phyloP scores from a whole-genome alignment of 306 rosid species.

The Neltuma alba region DNA sequence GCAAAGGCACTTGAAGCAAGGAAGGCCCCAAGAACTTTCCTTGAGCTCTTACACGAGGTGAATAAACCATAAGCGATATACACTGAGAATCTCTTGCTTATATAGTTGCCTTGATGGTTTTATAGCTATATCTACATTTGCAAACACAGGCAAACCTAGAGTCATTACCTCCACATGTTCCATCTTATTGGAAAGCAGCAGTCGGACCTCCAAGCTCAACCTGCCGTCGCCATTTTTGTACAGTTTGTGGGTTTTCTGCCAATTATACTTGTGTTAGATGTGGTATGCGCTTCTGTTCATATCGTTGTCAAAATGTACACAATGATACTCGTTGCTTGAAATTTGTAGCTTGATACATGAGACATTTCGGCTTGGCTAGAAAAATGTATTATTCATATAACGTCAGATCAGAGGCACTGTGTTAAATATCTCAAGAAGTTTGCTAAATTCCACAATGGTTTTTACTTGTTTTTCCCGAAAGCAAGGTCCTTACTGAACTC shows the following conservation, averaged over 20 bases:
- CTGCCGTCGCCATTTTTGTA: conserved; percentile 77
- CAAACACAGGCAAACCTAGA: conserved; percentile 74
- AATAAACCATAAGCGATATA: conserved; percentile 11
- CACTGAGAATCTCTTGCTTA: background rate
- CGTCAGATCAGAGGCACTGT: background rate
- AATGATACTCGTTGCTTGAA: conserved; percentile 96
- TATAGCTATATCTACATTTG: background rate
- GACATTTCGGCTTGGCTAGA: conserved; percentile 23
- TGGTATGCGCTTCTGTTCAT: conserved; percentile 82
- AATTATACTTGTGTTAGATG: conserved; percentile 84
- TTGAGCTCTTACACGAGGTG: conserved; percentile 92
- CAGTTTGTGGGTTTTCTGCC: conserved; percentile 85
- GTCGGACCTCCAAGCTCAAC: conserved; percentile 94
- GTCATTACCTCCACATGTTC: conserved; percentile 77
- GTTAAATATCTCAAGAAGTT: background rate
- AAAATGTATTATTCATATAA: background rate
- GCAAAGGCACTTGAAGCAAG: conserved; percentile 97
- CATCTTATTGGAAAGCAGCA: conserved; percentile 79
- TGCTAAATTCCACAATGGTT: background rate
- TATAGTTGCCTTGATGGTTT: conserved; percentile 10
- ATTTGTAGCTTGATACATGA: conserved; percentile 72
- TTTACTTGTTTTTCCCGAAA: background rate
- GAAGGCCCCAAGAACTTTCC: conserved; percentile 83
- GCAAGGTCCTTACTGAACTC: background rate
- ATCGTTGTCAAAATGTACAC: conserved; percentile 85